phyloP scores from a whole-genome alignment of 306 rosid species.

The Rosa persica region DNA sequence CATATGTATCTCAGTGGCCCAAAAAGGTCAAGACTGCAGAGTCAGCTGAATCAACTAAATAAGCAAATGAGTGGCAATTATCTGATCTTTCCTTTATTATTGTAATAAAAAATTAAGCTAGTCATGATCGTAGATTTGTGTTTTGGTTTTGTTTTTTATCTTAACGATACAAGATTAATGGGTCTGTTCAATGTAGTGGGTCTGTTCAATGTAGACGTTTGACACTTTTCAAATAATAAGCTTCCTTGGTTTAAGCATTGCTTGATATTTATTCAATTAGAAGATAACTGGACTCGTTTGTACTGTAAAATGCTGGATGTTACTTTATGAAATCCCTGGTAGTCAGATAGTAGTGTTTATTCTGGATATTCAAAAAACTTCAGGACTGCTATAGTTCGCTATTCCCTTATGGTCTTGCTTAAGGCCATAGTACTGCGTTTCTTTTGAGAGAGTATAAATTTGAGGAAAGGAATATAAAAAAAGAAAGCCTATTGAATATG shows the following conservation, averaged over 20 bases:
- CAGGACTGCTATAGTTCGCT: not conserved
- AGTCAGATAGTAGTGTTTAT: not conserved
- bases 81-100: not conserved
- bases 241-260: not conserved
- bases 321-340: not conserved
- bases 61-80: conserved; percentile 10
- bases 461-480: not conserved
- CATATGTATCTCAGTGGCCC: conserved; percentile 45
- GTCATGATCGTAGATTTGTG: not conserved
- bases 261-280: not conserved
- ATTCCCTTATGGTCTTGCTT: not conserved
- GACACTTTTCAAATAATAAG: not conserved
- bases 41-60: conserved; percentile 2
- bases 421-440: not conserved
- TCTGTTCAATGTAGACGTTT: not conserved
- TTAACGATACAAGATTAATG: not conserved
- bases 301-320: not conserved
- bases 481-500: not conserved
- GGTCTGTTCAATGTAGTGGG: too few relatives aligned
- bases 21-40: conserved; percentile 21
- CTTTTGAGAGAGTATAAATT: not conserved
- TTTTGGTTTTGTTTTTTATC: not conserved
- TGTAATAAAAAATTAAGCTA: not conserved
- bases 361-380: not conserved
- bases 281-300: not conserved